Evolutionary conservation across 306 rosid species (phyloP), one percentile per base, ranked within the genome.

Genomic region (Begonia masoniana): DNA sequence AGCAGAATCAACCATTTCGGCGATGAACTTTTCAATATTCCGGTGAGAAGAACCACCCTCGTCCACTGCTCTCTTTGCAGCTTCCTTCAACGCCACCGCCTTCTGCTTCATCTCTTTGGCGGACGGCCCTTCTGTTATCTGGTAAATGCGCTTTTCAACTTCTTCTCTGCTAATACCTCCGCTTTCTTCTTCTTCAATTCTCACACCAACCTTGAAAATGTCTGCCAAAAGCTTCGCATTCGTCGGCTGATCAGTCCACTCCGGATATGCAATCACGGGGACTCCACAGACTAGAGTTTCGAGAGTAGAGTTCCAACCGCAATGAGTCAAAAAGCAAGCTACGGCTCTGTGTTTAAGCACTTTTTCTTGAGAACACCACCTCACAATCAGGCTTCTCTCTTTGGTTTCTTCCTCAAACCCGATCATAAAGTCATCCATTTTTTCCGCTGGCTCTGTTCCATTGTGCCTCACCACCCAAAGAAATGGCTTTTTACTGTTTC

Each of bases 271-370:
- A 45, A 83, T 60, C 9, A 76, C 76, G 0, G 84, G 83, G 12
- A 79, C 87, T 0, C 93, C 84, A 0, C 71, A 2, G 0, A 59
- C 71, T 50, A 79, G 19, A 0, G 79, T 67, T 63, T 82, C 86
- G 0, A 79, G 70, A 19, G 64, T 62, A 0, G 92, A 82, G 65
- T 71, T 82, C 86, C 92, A 82, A 2, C 92, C 92, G n/a, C 79
- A 64, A 0, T 79, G 86, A n/a, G 77, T 79, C 54, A 83, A 1
- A 13, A 83, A 79, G 21, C 87, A 71, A 19, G 68, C 93, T 46
- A 83, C 64, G 0, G 93, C 66, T 11, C 61, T 51, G 70, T 83
- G 87, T 74, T 64, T 71, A 0, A 82, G 50, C 26, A 82, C 88
- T 16, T 70, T 82, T 68, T 74, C 83, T 41, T 83, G 93, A 0